These are phyloP conservation scores for Arabidopsis hybrid DNA, from an alignment of 441 rosid genomes.

Conservation along the genomic window DNA sequence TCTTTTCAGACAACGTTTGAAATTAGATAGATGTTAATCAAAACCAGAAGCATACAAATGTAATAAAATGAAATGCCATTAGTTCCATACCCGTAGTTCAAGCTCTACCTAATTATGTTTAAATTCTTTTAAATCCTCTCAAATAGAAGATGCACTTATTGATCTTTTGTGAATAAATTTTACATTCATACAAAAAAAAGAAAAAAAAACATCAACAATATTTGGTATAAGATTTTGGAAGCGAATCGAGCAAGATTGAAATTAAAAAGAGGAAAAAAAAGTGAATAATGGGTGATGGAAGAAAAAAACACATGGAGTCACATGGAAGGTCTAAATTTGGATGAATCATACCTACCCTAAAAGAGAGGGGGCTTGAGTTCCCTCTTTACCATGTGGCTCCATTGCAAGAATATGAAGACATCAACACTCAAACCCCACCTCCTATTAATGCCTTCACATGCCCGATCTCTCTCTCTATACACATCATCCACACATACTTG, in stretches of 20 bases:
- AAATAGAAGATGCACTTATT: no score
- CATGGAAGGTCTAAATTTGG: constrained; percentile 41
- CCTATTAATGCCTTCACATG: constrained; percentile 45
- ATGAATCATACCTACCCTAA: constrained; percentile 43
- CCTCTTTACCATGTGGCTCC: constrained; percentile 41
- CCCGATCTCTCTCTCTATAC: neutral
- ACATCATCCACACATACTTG: constrained; percentile 29
- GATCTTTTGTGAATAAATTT: no score
- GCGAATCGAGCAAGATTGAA: constrained; percentile 5
- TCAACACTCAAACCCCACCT: constrained; percentile 45
- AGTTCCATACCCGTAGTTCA: neutral
- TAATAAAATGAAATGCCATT: neutral
- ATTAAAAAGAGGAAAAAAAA: neutral
- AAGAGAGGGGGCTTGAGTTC: constrained; percentile 36
- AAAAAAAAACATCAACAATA: constrained; percentile 3
- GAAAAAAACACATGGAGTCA: constrained; percentile 47
- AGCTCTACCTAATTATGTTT: no score
- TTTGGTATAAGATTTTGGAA: neutral
- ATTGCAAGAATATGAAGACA: constrained; percentile 41
- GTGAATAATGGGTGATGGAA: constrained; percentile 27
- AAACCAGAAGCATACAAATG: neutral
- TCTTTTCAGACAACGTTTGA: neutral
- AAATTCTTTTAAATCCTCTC: no score
- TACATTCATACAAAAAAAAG: no score
- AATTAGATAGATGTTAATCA: neutral